phyloP scores from a whole-genome alignment of 768 basidiomycete species.

The Cytidiella melzeri region DNA sequence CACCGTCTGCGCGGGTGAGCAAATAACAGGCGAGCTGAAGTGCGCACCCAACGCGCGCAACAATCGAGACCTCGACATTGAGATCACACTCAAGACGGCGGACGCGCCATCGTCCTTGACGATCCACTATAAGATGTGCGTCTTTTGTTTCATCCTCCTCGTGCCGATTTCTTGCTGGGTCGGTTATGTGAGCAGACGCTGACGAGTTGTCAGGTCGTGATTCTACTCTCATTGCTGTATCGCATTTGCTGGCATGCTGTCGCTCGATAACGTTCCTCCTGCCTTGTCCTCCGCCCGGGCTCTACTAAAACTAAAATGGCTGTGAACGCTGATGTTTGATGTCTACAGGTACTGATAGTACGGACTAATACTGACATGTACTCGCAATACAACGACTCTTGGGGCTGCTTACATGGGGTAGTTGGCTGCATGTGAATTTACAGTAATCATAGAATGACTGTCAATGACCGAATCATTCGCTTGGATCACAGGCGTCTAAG shows the following conservation, averaged over 20 bases:
- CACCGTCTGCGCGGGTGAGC: conserved; percentile 63
- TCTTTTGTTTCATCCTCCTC: conserved; percentile 30
- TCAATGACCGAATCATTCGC: too few species aligned
- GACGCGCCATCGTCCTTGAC: conserved; percentile 21
- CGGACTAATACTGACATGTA: not conserved
- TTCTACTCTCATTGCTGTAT: conserved; percentile 17
- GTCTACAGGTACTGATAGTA: not conserved
- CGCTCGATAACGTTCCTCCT: not conserved
- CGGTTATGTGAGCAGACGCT: conserved; percentile 38
- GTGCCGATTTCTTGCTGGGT: not conserved
- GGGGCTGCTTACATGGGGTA: too few species aligned
- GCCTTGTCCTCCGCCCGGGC: too few species aligned
- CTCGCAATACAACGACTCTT: too few species aligned
- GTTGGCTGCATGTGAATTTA: too few species aligned
- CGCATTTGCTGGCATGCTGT: conserved; percentile 7
- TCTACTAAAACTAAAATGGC: too few species aligned
- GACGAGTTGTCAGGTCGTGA: conserved; percentile 74
- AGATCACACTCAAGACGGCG: conserved; percentile 51
- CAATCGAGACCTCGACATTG: conserved; percentile 92
- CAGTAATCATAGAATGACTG: too few species aligned
- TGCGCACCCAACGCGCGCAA: conserved; percentile 91
- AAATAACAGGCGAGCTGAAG: conserved; percentile 61
- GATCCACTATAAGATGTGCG: conserved; percentile 86
- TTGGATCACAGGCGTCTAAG: too few species aligned
- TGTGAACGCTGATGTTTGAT: too few species aligned